A percentile compares a stretch with the other conserved stretches of the same genome.
These are phyloP conservation scores for Enterocytospora artemiae DNA, from an alignment of 371 early-diverging fungal species.

Conservation along the genomic window DNA sequence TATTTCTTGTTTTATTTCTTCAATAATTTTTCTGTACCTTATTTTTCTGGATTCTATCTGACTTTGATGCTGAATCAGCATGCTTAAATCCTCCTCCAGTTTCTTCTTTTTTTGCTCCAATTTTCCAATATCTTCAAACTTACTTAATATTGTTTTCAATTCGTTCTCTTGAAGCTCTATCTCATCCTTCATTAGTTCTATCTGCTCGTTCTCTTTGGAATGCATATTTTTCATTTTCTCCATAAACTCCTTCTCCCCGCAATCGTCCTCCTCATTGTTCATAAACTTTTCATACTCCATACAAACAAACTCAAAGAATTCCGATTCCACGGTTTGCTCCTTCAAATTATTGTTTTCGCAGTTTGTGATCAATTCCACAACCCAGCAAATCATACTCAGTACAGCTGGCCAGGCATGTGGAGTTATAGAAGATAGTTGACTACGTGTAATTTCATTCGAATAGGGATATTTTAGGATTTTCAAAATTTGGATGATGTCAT, in stretches of 20 bases:
- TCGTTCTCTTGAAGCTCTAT: slow-evolving; percentile 10
- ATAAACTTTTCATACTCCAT: slow-evolving; percentile 56
- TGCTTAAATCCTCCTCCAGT: slow-evolving; percentile 46
- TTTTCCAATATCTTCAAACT: slow-evolving; percentile 2
- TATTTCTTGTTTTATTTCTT: slow-evolving; percentile 37
- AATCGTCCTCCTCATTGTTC: slow-evolving; percentile 50
- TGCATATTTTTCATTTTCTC: slow-evolving; percentile 29
- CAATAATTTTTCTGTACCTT: slow-evolving; percentile 45
- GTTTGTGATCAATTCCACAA: slow-evolving; percentile 66
- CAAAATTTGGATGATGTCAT: slow-evolving; percentile 68
- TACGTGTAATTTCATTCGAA: slow-evolving; percentile 70
- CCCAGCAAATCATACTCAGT: slow-evolving; percentile 73
- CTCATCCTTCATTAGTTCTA: slow-evolving; percentile 18
- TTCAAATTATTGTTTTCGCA: slow-evolving; percentile 7
- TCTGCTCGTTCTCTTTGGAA: slow-evolving; percentile 25
- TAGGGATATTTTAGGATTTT: slow-evolving; percentile 75
- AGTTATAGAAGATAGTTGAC: slow-evolving; percentile 68
- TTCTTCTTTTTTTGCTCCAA: slow-evolving; percentile 44
- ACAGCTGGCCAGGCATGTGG: slow-evolving; percentile 75
- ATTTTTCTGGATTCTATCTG: slow-evolving; percentile 47
- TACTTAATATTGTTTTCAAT: neutral
- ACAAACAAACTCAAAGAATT: slow-evolving; percentile 54
- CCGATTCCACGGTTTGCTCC: slow-evolving; percentile 18
- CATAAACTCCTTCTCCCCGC: slow-evolving; percentile 34
- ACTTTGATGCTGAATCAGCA: slow-evolving; percentile 35